Conservation (phyloP, 371 early-diverging fungal species). For the Mucor velutinosus region DNA sequence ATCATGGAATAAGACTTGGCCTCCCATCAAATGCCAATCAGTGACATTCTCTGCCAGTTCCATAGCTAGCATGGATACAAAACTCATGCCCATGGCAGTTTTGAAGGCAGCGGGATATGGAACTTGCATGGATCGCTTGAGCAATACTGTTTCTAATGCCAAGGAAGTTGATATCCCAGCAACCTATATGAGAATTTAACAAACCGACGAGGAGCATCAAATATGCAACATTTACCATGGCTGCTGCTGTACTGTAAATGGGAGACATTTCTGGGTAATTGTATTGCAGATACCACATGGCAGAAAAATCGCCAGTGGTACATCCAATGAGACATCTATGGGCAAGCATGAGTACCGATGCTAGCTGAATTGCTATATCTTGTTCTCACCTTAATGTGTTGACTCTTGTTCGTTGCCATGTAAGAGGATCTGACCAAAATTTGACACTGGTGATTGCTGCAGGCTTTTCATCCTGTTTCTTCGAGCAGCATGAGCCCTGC, state of each 20-base stretch:
- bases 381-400: conserved; percentile 46
- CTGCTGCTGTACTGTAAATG: conserved; percentile 36
- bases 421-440: conserved; percentile 52
- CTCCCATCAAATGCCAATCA: conserved; percentile 58
- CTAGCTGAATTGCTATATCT: neutral
- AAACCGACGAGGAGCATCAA: neutral
- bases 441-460: conserved; percentile 8
- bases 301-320: conserved; percentile 54
- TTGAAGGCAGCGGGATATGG: conserved; percentile 44
- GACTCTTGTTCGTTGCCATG: conserved; percentile 50
- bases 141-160: conserved; percentile 49
- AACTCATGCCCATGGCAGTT: conserved; percentile 60
- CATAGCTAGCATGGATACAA: conserved; percentile 63
- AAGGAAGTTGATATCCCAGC: conserved; percentile 56
- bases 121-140: conserved; percentile 46
- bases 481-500: conserved; percentile 5
- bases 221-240: conserved; percentile 39
- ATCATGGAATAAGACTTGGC: conserved; percentile 45
- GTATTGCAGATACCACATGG: conserved; percentile 55
- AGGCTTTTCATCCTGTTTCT: neutral
- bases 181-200: conserved; percentile 11
- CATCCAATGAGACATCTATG: conserved; percentile 55
- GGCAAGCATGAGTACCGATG: neutral
- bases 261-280: conserved; percentile 47
- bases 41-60: conserved; percentile 56